A percentile compares a stretch with the other conserved stretches of the same genome.
Evolutionary conservation across 139 green algal genomes (phyloP).

Genomic region (Volvox africanus): DNA sequence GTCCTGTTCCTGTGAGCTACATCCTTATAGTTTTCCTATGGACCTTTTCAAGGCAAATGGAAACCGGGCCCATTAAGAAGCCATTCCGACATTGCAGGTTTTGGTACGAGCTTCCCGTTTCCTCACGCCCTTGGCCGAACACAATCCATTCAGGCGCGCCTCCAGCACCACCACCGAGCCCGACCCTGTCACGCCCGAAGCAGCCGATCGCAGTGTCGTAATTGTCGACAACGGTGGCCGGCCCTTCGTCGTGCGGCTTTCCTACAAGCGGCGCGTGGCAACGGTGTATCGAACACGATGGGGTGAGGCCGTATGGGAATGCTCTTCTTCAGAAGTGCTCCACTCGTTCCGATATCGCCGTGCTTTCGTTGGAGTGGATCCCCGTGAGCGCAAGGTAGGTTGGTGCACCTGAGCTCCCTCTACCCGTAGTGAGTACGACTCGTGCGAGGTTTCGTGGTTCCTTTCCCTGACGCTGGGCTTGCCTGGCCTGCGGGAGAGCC

Average conservation of each 20-base stretch:
- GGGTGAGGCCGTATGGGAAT: background rate
- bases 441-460: too few relatives aligned
- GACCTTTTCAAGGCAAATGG: background rate
- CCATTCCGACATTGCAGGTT: background rate
- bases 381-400: background rate
- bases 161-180: too few relatives aligned
- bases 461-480: too few relatives aligned
- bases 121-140: background rate
- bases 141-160: too few relatives aligned
- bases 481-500: too few relatives aligned
- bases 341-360: background rate
- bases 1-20: background rate
- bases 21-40: too few relatives aligned
- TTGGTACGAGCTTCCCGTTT: too few relatives aligned
- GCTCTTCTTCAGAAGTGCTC: background rate
- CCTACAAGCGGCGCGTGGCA: background rate
- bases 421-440: too few relatives aligned
- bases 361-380: background rate
- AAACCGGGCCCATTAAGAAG: background rate
- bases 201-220: background rate
- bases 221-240: constrained; percentile 22
- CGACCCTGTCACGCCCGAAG: background rate
- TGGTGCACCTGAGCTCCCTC: too few relatives aligned
- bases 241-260: constrained; percentile 6
- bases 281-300: background rate